These are phyloP conservation scores for Takakia lepidozioides DNA, from an alignment of 225 moss, liverwort and hornwort species.

Conservation along the genomic window DNA sequence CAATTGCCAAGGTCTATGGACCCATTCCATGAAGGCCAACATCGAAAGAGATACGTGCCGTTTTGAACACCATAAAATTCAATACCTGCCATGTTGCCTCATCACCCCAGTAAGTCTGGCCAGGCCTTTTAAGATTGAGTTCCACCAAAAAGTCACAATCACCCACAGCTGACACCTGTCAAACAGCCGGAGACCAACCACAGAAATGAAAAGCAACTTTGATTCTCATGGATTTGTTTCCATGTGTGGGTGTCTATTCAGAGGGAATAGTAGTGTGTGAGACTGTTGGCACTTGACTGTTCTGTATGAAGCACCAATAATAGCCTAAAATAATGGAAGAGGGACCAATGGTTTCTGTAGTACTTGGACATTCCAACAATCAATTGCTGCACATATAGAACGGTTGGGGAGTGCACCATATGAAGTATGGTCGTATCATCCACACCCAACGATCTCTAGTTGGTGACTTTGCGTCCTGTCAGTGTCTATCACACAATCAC, in stretches of 20 bases:
- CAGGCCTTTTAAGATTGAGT: constrained; percentile 57
- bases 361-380: no score
- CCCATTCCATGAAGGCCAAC: background rate
- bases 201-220: background rate
- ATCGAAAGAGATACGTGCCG: background rate
- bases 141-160: constrained; percentile 69
- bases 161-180: constrained; percentile 55
- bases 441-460: background rate
- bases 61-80: background rate
- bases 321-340: no score
- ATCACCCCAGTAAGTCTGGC: constrained; percentile 51
- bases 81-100: constrained; percentile 54
- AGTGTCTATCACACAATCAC: background rate
- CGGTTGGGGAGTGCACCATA: no score
- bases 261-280: no score
- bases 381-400: no score
- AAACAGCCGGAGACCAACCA: background rate
- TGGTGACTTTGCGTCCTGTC: background rate
- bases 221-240: background rate
- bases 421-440: background rate
- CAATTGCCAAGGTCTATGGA: background rate
- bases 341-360: no score
- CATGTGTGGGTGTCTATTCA: no score
- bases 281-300: no score
- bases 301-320: no score